phyloP scores from a whole-genome alignment of 192 early-diverging fungal genomes.

The Coemansia sp. region DNA sequence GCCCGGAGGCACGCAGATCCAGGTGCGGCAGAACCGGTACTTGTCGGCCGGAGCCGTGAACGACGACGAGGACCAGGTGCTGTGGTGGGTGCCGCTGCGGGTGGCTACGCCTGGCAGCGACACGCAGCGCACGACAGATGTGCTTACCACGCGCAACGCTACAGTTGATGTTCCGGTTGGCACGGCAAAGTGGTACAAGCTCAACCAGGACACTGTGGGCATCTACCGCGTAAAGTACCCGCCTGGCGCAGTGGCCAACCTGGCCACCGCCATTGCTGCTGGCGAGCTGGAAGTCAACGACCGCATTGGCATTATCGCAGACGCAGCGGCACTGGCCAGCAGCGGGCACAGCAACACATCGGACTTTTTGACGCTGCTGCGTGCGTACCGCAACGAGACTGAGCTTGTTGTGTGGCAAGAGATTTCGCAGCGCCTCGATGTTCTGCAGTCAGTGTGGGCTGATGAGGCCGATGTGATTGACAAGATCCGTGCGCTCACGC shows the following conservation, averaged over 20 bases:
- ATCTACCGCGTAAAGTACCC: slow-evolving; percentile 87
- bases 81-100: slow-evolving; percentile 69
- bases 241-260: slow-evolving; percentile 48
- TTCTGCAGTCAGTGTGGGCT: slow-evolving; percentile 68
- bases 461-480: slow-evolving; percentile 64
- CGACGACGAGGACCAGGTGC: slow-evolving; percentile 61
- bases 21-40: slow-evolving; percentile 66
- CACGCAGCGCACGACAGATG: neutral
- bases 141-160: slow-evolving; percentile 48
- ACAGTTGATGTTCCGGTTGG: slow-evolving; percentile 36
- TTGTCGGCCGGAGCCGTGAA: slow-evolving; percentile 60
- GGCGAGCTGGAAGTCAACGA: slow-evolving; percentile 71
- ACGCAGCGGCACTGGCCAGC: slow-evolving; percentile 73
- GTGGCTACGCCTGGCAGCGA: slow-evolving; percentile 53
- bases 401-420: slow-evolving; percentile 70
- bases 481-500: slow-evolving; percentile 59
- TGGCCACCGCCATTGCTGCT: slow-evolving; percentile 58
- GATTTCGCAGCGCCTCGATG: slow-evolving; percentile 60
- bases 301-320: slow-evolving; percentile 79
- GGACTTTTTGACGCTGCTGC: slow-evolving; percentile 71
- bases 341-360: slow-evolving; percentile 78
- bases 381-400: slow-evolving; percentile 66
- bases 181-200: slow-evolving; percentile 68
- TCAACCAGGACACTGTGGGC: slow-evolving; percentile 79
- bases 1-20: slow-evolving; percentile 49